These are phyloP conservation scores for Sonneratia alba DNA, from an alignment of 345 rosid genomes.

Conservation along the genomic window DNA sequence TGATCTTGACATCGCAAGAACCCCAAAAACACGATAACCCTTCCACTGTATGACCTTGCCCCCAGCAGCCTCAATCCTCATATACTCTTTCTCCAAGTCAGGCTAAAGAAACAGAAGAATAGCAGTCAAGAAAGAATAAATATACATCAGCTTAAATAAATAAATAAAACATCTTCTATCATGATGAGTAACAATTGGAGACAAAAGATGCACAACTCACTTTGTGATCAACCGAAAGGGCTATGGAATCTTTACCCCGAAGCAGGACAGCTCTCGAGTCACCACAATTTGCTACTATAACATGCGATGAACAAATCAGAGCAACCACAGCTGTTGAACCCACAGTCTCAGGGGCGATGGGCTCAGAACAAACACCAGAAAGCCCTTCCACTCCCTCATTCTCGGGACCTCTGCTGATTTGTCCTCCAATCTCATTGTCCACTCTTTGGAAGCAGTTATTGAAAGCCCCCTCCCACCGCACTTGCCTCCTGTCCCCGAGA, in stretches of 20 bases:
- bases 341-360: constrained; percentile 78
- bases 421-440: constrained; percentile 69
- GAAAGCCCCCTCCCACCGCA: constrained; percentile 71
- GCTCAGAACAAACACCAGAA: constrained; percentile 28
- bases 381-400: constrained; percentile 20
- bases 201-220: constrained; percentile 25
- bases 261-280: constrained; percentile 86
- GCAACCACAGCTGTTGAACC: constrained; percentile 98
- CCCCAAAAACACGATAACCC: constrained; percentile 89
- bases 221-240: constrained; percentile 81
- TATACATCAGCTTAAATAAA: neutral
- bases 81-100: constrained; percentile 68
- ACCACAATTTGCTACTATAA: constrained; percentile 84
- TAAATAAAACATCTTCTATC: neutral
- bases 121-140: neutral
- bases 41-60: constrained; percentile 95
- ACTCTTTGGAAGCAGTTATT: constrained; percentile 64
- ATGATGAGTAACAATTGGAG: neutral
- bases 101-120: constrained; percentile 35
- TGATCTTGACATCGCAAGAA: constrained; percentile 95
- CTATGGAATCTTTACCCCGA: constrained; percentile 76
- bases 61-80: constrained; percentile 83
- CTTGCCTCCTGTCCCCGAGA: constrained; percentile 35
- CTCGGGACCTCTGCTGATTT: constrained; percentile 18
- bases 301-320: constrained; percentile 77